Base-by-base conservation (phyloP, 1,284 basidiomycete genomes). In the Rhodofomes roseus region DNA sequence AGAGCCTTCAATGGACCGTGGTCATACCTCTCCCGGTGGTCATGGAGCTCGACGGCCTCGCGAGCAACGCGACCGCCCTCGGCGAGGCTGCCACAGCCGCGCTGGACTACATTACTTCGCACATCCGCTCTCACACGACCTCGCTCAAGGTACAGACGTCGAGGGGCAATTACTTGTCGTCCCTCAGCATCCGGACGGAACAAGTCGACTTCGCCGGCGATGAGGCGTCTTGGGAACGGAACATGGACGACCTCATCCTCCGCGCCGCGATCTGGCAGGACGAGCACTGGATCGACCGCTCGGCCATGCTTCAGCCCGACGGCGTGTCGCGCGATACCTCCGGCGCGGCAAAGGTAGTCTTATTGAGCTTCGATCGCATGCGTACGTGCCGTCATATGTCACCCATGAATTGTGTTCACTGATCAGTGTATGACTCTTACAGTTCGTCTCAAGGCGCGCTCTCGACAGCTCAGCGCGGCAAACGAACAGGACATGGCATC, bases 171-270 rank as follows among this genome's bases (percentile, higher is more conserved):
- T 98, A 98, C 72, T 81, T 99, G 1, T 81, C 84, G 1, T 91
- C 90, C 55, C 81, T 99, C 37, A 88, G 78, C 65, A 86, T 98
- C 43, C 86, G 95, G 14, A 89, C 85, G 1, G 96, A 99, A 73
- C 84, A 92, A 61, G 84, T 96, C 63, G 89, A 93, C 63, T 93
- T 95, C 66, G 72, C 79, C 22, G 76, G 77, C 54, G 68, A 67
- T 56, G 75, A 75, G 40, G 77, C 74, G 36, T 78, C 81, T 1
- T 80, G 79, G 73, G 91, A 92, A 54, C 81, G 90, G 36, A 93
- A 84, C 62, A 95, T 98, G 89, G 96, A 99, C 72, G 96, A 98
- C 70, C 81, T 97, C 55, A 98, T 98, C 62, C 81, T 99, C 44
- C 89, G 92, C 67, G 91, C 95, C 22, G 93, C 93, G 11, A 81